Conservation (phyloP, 805 yeast genomes). For the Komagataella ulmi region DNA sequence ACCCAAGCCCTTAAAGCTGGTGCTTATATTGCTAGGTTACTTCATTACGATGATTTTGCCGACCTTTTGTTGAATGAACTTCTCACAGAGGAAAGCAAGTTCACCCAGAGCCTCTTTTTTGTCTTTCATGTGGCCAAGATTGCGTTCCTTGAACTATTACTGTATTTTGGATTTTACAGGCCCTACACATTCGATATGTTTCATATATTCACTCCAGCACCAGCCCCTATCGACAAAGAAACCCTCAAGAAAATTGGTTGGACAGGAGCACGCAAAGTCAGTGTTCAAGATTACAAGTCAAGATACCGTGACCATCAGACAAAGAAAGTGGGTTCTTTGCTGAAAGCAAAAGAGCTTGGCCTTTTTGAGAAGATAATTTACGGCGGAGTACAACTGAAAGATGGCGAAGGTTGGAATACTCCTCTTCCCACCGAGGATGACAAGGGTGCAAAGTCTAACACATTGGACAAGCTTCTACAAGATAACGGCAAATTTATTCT, state of each 20-base stretch:
- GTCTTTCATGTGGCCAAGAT: slow-evolving; percentile 57
- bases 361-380: slow-evolving; percentile 40
- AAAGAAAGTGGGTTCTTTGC: slow-evolving; percentile 58
- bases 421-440: slow-evolving; percentile 26
- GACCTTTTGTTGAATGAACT: slow-evolving; percentile 34
- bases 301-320: slow-evolving; percentile 51
- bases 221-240: slow-evolving; percentile 29
- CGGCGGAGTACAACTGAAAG: slow-evolving; percentile 49
- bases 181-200: slow-evolving; percentile 41
- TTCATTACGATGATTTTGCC: slow-evolving; percentile 31
- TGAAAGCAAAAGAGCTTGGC: slow-evolving; percentile 67
- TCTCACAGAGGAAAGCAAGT: slow-evolving; percentile 20
- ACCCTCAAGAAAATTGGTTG: slow-evolving; percentile 65
- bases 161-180: slow-evolving; percentile 66
- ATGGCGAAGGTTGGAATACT: slow-evolving; percentile 77
- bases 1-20: slow-evolving; percentile 31
- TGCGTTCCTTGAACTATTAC: slow-evolving; percentile 35
- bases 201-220: slow-evolving; percentile 20
- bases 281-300: slow-evolving; percentile 57
- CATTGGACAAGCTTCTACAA: slow-evolving; percentile 17
- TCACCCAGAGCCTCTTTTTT: slow-evolving; percentile 59
- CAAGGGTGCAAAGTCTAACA: slow-evolving; percentile 18
- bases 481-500: slow-evolving; percentile 32
- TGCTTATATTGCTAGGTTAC: slow-evolving; percentile 14
- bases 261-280: slow-evolving; percentile 82